Evolutionary conservation across 1,139 yeast genomes (phyloP).

Genomic region (Geotrichum australiense): DNA sequence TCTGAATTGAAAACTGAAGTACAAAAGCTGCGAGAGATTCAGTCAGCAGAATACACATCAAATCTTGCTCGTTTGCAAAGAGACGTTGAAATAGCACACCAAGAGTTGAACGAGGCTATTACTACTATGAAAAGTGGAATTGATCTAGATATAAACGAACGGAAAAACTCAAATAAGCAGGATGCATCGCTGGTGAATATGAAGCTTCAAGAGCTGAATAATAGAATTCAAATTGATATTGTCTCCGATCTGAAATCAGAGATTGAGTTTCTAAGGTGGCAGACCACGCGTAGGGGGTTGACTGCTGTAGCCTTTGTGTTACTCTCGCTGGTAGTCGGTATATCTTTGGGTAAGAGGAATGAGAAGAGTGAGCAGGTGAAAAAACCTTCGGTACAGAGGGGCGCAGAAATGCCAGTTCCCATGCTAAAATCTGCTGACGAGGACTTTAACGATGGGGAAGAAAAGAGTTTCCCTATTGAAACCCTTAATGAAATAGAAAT

Average conservation of each 20-base stretch:
- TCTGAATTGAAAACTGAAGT: constrained; percentile 80
- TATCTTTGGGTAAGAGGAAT: constrained; percentile 38
- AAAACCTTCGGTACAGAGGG: constrained; percentile 27
- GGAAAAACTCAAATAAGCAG: constrained; percentile 75
- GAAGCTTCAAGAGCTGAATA: constrained; percentile 75
- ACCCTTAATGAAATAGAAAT: constrained; percentile 18
- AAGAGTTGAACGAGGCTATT: constrained; percentile 67
- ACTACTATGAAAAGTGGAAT: constrained; percentile 65
- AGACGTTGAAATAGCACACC: constrained; percentile 62
- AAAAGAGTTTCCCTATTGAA: constrained; percentile 24
- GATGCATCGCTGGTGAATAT: constrained; percentile 64
- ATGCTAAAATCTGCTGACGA: constrained; percentile 26
- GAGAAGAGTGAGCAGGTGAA: constrained; percentile 30
- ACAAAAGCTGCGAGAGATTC: constrained; percentile 63
- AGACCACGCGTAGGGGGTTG: constrained; percentile 81
- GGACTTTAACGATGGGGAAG: constrained; percentile 27
- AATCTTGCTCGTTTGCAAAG: constrained; percentile 65
- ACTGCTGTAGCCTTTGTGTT: constrained; percentile 50
- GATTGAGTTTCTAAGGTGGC: constrained; percentile 88
- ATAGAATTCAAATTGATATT: constrained; percentile 77
- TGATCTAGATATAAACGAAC: constrained; percentile 79
- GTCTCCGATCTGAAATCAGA: constrained; percentile 78
- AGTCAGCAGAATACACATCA: constrained; percentile 61
- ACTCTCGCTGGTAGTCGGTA: constrained; percentile 44
- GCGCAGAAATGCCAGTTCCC: constrained; percentile 29